Percentiles rank a stretch among this genome's conserved stretches.
These are phyloP conservation scores for Rhodamnia argentea DNA, from an alignment of 345 rosid species.

Conservation along the genomic window DNA sequence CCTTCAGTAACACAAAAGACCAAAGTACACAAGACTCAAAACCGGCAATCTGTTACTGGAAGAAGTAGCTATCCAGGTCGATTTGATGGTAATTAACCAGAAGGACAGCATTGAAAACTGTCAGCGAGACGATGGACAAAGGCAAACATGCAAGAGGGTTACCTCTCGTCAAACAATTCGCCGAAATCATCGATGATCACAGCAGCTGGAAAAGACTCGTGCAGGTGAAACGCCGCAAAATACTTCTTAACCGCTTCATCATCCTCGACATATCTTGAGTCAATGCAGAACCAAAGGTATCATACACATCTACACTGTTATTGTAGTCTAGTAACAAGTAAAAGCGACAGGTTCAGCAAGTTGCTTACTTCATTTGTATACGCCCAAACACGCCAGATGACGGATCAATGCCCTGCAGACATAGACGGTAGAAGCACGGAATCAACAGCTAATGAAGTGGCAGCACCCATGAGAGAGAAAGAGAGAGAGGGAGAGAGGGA, in stretches of 20 bases:
- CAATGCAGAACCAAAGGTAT: not conserved
- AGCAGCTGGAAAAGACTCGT: conserved; percentile 33
- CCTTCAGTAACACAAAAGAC: conserved; percentile 10
- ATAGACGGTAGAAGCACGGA: not conserved
- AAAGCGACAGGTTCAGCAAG: not conserved
- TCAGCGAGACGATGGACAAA: not conserved
- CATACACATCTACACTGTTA: not conserved
- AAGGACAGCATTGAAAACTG: not conserved
- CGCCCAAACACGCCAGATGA: conserved; percentile 49
- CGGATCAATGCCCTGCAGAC: conserved; percentile 48
- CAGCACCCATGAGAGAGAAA: not conserved
- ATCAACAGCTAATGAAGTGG: not conserved
- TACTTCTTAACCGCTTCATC: conserved; percentile 67
- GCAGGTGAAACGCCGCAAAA: conserved; percentile 86
- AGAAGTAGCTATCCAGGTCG: not conserved
- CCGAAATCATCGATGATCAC: conserved; percentile 77
- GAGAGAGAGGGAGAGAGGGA: not conserved
- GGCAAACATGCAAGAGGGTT: not conserved
- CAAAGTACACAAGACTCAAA: not conserved
- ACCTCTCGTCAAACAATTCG: conserved; percentile 60
- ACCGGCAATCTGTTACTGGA: not conserved
- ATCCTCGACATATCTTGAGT: conserved; percentile 62
- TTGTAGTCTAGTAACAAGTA: not conserved
- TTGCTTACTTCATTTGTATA: conserved; percentile 67
- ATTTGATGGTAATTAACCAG: not conserved